Conservation (phyloP, 2,329 filamentous ascomycete genomes). For the Fusarium compactum region DNA sequence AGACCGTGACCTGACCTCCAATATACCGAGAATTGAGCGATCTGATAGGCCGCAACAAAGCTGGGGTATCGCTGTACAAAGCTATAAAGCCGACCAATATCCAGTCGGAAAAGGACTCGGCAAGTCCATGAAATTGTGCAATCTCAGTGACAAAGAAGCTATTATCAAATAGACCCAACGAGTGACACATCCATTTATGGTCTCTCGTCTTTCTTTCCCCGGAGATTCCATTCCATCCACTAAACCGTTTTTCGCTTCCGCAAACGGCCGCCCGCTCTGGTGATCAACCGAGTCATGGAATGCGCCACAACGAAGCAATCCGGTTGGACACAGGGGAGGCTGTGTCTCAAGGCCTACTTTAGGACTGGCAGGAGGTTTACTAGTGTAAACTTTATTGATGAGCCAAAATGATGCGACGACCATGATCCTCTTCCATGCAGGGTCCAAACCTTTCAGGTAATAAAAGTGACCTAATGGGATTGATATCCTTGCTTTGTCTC, state of each 20-base stretch:
- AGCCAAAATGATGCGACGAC: neutral
- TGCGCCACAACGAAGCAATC: neutral
- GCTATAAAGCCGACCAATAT: neutral
- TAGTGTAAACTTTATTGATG: slow-evolving; percentile 18
- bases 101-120: neutral
- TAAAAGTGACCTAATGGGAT: neutral
- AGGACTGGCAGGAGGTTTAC: neutral
- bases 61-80: neutral
- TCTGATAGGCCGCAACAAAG: neutral
- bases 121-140: neutral
- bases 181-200: neutral
- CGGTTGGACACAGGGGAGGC: neutral
- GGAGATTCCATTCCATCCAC: neutral
- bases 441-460: neutral
- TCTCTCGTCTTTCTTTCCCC: neutral
- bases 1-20: too few relatives aligned
- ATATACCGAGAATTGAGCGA: neutral
- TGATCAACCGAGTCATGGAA: neutral
- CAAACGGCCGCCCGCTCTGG: neutral
- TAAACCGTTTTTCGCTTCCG: neutral
- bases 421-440: neutral
- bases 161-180: neutral
- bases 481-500: neutral
- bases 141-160: neutral
- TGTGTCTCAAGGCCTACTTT: neutral